Evolutionary conservation across 768 basidiomycete genomes (phyloP), one percentile per base, ranked within the genome.

Genomic region (Leccinum variicolor): DNA sequence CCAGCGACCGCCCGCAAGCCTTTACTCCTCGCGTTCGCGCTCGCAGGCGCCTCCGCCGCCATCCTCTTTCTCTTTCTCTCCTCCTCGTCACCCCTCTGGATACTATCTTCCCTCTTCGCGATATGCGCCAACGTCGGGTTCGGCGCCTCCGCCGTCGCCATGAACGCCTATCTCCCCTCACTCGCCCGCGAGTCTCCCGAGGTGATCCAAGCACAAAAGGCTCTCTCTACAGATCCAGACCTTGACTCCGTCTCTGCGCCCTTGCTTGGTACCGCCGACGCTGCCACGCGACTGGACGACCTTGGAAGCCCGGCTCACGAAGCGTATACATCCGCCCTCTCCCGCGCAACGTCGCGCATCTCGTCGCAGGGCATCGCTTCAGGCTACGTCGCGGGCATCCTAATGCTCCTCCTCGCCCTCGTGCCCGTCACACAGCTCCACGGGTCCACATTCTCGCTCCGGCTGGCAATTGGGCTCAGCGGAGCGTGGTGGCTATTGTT

Each of bases 401-500:
- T 85, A 13, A 75, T 90, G 0, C 81, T 97, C 3, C 71, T 87
- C n/a, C 70, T 90, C 11, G 81, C 90, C 0, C 77, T 94, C 29
- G 73, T 98, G 0, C 95, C 94, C 0, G 90, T 98, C 15, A 84
- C 82, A 1, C 69, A 74, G 8, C 70, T 90, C n/a, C 73, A 84
- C 6, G 91, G 92, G 0, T 88, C 87, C 5, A 94, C 92, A 0
- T 85, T 84, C 63, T 79, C 90, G 0, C 76, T 98, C 2, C 80
- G 92, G 8, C 80, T 96, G 0, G 92, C 92, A 0, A 91, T 98
- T 34, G 90, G 89, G 0, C 68, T 90, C 7, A 93, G 88, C 63
- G 95, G 94, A 0, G 69, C 87, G 0, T 94, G 92, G 89, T 98
- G 96, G 96, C 85, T 84, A 0, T 29, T 87, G 0, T 92, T 92